Base-by-base conservation (phyloP, 163 green algal genomes). In the Chloromonas sp. region DNA sequence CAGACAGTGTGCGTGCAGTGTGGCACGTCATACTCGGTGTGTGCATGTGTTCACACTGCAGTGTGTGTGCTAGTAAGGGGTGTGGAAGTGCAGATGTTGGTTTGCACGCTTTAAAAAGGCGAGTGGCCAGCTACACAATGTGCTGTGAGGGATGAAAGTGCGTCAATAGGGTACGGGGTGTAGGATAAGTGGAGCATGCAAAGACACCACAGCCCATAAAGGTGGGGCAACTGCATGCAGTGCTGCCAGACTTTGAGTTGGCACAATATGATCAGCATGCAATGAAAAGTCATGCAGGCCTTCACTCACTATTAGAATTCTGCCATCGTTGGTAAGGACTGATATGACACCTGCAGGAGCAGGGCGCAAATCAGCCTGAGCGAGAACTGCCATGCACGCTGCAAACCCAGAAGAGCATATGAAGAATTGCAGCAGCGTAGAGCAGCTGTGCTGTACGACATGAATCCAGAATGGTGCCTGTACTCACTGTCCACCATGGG, bases 271-370 rank as follows among this genome's bases (percentile, higher is more conserved):
- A 36, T 36, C 36, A 36, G 36, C 36, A 36, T 36, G 36, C 66
- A 76, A 76, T 11, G 11, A 76, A 11, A 8, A 76, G 11, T 11
- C 66, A 76, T 76, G 66, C 66, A 76, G 8, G 11, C 66, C 11
- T 8, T 74, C 61, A 84, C 92, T 79, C 71, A 96, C 94, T 88
- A 98, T 91, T 61, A 98, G 93, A 82, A 94, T 89, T 0, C 96
- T 89, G 0, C 96, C 96, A 76, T 98, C 96, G 81, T 95, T 97
- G 14, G 94, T 97, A 77, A 98, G 94, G 0, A 98, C 92, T 0
- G 89, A 90, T 0, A 98, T 91, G 0, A 91, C 91, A 8, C 82
- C 94, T 97, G 91, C 92, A 87, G n/a, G 5, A 36, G 36, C 36
- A 36, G 36, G 36, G 36, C 36, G 36, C 36, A 36, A 36, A 36